Evolutionary conservation across 1,284 basidiomycete species (phyloP).

Genomic region (Ustilago curta): DNA sequence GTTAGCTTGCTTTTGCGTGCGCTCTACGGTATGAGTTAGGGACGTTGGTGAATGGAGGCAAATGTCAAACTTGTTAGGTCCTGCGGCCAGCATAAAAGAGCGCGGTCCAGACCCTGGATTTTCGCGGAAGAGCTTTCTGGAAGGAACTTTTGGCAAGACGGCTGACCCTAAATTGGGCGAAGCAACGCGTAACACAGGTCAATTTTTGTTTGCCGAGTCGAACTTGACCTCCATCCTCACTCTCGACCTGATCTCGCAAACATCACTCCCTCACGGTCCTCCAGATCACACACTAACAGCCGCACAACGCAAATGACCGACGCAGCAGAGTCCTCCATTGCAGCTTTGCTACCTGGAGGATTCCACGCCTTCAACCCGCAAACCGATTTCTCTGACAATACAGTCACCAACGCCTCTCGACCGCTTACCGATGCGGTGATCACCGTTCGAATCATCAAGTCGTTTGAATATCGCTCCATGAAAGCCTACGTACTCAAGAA

Average conservation of each 20-base stretch:
- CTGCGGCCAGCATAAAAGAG: not conserved
- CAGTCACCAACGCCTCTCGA: conserved; percentile 76
- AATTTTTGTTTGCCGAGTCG: conserved; percentile 1
- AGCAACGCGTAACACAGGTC: not conserved
- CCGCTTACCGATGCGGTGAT: conserved; percentile 82
- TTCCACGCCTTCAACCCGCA: conserved; percentile 58
- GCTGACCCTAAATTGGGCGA: not conserved
- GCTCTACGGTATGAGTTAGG: not conserved
- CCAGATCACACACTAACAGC: not conserved
- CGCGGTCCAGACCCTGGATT: not conserved
- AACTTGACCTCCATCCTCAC: not conserved
- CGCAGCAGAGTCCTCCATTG: not conserved
- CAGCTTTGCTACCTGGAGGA: conserved; percentile 32
- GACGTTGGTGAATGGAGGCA: not conserved
- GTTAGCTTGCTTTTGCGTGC: not conserved
- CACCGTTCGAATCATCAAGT: conserved; percentile 94
- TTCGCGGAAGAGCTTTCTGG: conserved; percentile 23
- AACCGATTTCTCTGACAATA: conserved; percentile 71
- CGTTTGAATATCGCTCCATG: conserved; percentile 90
- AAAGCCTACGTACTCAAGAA: conserved; percentile 85
- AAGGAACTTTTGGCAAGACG: conserved; percentile 10
- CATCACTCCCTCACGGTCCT: too few species aligned
- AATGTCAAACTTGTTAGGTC: not conserved
- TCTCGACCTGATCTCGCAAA: too few species aligned
- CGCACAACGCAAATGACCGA: conserved; percentile 11